A percentile compares a stretch with the other conserved stretches of the same genome.
Evolutionary conservation across 768 basidiomycete genomes (phyloP).

Genomic region (Auriculariales sp.): DNA sequence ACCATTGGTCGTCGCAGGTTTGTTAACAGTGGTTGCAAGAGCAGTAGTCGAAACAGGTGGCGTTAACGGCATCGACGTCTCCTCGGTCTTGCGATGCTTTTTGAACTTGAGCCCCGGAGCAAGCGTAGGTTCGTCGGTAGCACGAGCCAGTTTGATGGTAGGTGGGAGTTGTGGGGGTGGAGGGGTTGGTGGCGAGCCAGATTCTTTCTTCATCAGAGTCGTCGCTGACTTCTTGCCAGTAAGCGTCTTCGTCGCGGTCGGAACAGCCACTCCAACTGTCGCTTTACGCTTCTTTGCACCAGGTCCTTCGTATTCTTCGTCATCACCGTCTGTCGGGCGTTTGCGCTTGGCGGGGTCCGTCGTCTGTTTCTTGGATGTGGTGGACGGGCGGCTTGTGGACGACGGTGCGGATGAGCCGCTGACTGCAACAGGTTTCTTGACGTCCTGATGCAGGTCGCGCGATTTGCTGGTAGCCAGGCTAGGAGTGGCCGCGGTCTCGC

Average conservation of each 20-base stretch:
- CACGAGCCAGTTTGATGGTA: background rate
- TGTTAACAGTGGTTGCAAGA: constrained; percentile 5
- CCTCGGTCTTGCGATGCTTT: too few species aligned
- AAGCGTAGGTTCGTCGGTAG: background rate
- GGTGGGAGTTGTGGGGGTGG: background rate
- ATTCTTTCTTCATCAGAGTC: background rate
- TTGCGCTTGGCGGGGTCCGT: background rate
- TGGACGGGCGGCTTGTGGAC: background rate
- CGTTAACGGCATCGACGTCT: constrained; percentile 1
- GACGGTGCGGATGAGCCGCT: constrained; percentile 9
- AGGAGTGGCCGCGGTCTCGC: constrained; percentile 17
- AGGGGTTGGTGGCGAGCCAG: background rate
- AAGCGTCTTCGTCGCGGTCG: background rate
- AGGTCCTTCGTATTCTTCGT: background rate
- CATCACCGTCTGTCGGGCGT: background rate
- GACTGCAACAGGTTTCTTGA: constrained; percentile 24
- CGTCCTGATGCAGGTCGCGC: constrained; percentile 6
- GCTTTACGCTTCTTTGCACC: background rate
- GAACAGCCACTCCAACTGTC: background rate
- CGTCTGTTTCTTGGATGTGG: too few species aligned
- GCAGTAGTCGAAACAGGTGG: constrained; percentile 4
- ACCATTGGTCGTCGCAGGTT: background rate
- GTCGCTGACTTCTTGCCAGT: background rate
- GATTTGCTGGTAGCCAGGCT: constrained; percentile 23
- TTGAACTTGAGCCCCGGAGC: background rate